Base-by-base conservation (phyloP, 495 filamentous ascomycete species). In the Penicillium paxilli region DNA sequence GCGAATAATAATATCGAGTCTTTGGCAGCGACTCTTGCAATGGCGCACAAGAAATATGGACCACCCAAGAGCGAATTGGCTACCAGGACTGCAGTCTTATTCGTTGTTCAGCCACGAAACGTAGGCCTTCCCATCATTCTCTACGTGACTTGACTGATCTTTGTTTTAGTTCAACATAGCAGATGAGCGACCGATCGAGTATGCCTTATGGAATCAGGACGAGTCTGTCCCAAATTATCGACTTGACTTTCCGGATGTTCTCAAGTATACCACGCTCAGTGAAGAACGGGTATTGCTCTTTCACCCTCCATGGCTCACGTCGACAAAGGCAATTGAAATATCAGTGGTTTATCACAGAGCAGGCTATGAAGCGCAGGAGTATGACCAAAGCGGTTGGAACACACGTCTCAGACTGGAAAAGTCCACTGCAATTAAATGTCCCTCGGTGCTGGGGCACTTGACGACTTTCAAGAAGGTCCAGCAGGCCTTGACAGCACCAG, bases 381-480 rank as follows among this genome's bases (percentile, higher is more conserved):
- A 94, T 59, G 73, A 81, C 3, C 33, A 54, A 6, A 70, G 76
- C 19, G 95, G 92, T 17, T 45, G 41, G 81, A 70, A 80, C 40
- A 85, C 83, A 11, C 83, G 91, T 16, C 71, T 85, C 11, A 84
- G 84, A 16, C 71, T 96, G 30, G 91, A 96, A 68, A 78, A 81
- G 14, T 91, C 87, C 17, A 72, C 71, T 35, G 89, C 91, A 12
- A 92, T 95, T 64, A 90, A 92, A 66, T 96, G 92, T 55, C 92
- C 91, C 0, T 85, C 82, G n/a, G 76, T 95, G 20, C 76, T 96
- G 7, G 87, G 87, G 0, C 91, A 96, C 57, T 82, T 96, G 3
- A 83, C 88, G 2, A 92, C 91, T 28, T 87, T 88, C 60, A 96
- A 96, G 66, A 94, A 92, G 52, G 82, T 96, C 4, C 91, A 96